Base-by-base conservation (phyloP, 495 filamentous ascomycete species). In the Aspergillus cristatus region DNA sequence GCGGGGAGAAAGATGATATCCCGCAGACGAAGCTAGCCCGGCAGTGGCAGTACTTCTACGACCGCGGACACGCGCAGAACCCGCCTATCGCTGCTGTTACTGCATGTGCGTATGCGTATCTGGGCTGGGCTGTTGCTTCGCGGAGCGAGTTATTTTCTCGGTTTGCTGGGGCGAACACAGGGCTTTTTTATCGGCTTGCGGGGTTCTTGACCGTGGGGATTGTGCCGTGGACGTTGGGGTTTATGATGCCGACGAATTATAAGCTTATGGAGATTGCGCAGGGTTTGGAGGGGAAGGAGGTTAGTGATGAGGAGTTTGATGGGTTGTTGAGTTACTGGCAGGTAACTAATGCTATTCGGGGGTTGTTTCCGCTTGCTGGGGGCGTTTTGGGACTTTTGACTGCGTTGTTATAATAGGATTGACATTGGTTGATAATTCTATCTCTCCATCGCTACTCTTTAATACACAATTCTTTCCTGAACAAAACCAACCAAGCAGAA, bases 191-290 rank as follows among this genome's bases (percentile, higher is more conserved):
- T 14, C 10, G 47, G 0, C 40, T 38, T 0, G 60, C 54, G 0
- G 65, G 55, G 3, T 34, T 46, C 8, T 32, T 67, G 11, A 63
- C 58, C 12, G 12, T 69, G 1, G 38, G 61, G 1, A 60, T 70
- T 34, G 48, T 62, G 0, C 63, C 62, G 6, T 65, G 45, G 29
- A 69, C 66, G 7, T 3, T 63, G 3, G 26, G 46, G 3, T 41
- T 44, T 0, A 54, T 63, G 45, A 16, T 18, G 1, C 33, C 36
- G 3, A 51, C 52, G 12, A 64, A 61, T 29, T 45, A 49, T n/a
- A 13, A 14, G 6, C 37, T 68, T 20, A 40, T 57, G 13, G 43
- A 38, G 13, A 42, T 36, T n/a, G 51, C 47, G 6, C 16, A 37
- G 13, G 39, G 18, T 6, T 17, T 20, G 16, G 31, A 32, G 1